Percentiles rank a stretch among this genome's conserved stretches.
Evolutionary conservation across 345 rosid genomes (phyloP).

Genomic region (Firmiana major): DNA sequence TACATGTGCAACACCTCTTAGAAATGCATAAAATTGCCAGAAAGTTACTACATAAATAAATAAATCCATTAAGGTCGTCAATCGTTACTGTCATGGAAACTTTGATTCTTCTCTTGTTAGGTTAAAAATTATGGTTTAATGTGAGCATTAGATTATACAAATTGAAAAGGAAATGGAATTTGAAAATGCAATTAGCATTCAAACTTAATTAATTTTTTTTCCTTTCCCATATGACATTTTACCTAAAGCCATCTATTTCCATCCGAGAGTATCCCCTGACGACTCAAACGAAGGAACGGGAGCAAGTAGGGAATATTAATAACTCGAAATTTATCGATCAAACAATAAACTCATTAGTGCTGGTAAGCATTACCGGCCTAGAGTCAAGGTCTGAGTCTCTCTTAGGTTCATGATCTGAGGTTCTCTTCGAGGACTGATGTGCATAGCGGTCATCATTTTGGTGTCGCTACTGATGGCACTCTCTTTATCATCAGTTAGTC

Average conservation of each 20-base stretch:
- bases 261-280: neutral
- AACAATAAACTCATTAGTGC: neutral
- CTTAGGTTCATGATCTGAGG: constrained; percentile 55
- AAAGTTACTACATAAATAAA: neutral
- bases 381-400: constrained; percentile 60
- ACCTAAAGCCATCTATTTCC: neutral
- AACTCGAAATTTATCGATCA: too few species aligned
- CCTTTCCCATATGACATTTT: neutral
- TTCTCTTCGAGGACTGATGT: constrained; percentile 63
- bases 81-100: constrained; percentile 91
- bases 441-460: constrained; percentile 82
- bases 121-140: constrained; percentile 1
- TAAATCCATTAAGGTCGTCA: constrained; percentile 35
- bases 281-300: neutral
- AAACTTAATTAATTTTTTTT: too few species aligned
- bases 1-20: neutral
- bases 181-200: neutral
- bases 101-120: constrained; percentile 89
- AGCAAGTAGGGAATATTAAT: neutral
- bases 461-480: constrained; percentile 67
- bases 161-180: neutral
- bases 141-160: neutral
- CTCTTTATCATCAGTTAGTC: constrained; percentile 30
- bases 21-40: neutral
- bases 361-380: constrained; percentile 48